phyloP scores from a whole-genome alignment of 306 rosid species.

The Cucurbita moschata region DNA sequence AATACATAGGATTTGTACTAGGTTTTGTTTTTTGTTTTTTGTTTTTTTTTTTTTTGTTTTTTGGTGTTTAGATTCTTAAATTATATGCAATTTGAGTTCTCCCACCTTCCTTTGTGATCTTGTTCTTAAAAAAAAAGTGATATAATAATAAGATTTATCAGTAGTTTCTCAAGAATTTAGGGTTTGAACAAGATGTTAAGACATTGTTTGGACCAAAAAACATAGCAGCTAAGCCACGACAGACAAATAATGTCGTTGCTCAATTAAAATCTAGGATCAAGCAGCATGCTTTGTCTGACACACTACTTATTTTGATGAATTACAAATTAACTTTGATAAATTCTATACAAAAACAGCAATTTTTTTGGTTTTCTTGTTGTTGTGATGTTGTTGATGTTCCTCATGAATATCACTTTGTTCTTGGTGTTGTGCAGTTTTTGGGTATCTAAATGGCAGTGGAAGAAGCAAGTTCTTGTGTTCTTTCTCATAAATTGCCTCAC shows the following conservation, averaged over 20 bases:
- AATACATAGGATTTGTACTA: neutral
- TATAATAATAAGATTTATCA: neutral
- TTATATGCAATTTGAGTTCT: neutral
- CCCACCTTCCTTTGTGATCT: neutral
- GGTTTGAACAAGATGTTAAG: neutral
- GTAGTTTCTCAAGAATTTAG: neutral
- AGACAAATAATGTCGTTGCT: neutral
- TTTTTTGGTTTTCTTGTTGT: neutral
- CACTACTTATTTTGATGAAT: neutral
- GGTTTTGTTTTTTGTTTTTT: neutral
- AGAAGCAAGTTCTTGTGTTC: neutral
- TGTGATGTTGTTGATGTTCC: neutral
- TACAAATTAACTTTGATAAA: neutral
- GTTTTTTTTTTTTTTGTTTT: no score
- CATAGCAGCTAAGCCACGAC: neutral
- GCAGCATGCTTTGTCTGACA: conserved; percentile 8
- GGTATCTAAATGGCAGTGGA: neutral
- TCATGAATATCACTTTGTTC: neutral
- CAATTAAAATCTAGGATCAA: conserved; percentile 2
- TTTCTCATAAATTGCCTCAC: neutral
- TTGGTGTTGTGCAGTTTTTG: neutral
- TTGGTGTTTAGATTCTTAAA: neutral
- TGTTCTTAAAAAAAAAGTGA: neutral
- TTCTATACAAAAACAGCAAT: neutral
- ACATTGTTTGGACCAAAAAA: conserved; percentile 1